Conservation (phyloP, 257 asterid species). For the Rubia yunnanensis region DNA sequence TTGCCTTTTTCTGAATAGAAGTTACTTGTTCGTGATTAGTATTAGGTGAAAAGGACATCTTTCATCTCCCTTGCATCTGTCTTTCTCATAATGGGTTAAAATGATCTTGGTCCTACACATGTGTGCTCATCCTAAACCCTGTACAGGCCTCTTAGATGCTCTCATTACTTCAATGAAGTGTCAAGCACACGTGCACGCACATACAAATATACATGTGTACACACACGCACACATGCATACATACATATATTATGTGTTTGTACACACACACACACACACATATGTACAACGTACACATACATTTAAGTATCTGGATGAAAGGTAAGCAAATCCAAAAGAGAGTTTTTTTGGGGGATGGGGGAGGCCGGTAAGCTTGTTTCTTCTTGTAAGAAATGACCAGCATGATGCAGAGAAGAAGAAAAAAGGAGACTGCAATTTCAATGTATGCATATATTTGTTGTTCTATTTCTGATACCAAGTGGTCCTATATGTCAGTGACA, state of each 20-base stretch:
- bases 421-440: background rate
- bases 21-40: slow-evolving; percentile 10
- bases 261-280: background rate
- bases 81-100: background rate
- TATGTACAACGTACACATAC: background rate
- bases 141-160: background rate
- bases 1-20: background rate
- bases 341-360: background rate
- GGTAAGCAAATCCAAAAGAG: background rate
- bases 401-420: background rate
- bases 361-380: background rate
- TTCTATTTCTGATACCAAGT: background rate
- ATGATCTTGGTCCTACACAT: background rate
- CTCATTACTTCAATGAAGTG: background rate
- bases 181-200: too few relatives aligned
- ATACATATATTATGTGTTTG: too few relatives aligned
- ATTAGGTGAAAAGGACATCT: slow-evolving; percentile 2
- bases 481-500: slow-evolving; percentile 53
- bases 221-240: background rate
- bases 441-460: background rate
- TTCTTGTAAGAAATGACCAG: background rate
- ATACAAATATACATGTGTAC: too few relatives aligned
- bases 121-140: background rate
- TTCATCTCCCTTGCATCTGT: background rate
- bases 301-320: background rate